These are phyloP conservation scores for Daedaleopsis nitida DNA, from an alignment of 768 basidiomycete genomes.

Conservation along the genomic window DNA sequence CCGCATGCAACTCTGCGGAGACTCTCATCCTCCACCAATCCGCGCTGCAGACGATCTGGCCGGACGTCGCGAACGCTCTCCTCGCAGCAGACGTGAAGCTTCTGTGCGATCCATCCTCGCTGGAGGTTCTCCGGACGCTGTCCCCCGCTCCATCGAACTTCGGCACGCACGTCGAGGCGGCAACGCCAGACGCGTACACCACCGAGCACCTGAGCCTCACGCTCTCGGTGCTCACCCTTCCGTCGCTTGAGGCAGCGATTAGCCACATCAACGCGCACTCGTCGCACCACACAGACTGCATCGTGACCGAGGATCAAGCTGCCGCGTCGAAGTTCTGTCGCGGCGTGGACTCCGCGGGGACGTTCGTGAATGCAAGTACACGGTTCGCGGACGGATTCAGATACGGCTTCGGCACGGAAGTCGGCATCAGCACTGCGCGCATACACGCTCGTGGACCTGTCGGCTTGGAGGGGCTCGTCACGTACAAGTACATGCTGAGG, in stretches of 20 bases:
- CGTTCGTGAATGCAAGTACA: constrained; percentile 93
- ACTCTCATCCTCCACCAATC: constrained; percentile 84
- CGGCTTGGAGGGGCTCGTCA: constrained; percentile 89
- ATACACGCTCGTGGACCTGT: constrained; percentile 98
- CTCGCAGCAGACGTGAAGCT: constrained; percentile 71
- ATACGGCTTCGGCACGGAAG: constrained; percentile 97
- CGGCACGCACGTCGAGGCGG: constrained; percentile 49
- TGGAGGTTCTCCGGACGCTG: constrained; percentile 53
- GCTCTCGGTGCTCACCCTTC: constrained; percentile 76
- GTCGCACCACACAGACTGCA: constrained; percentile 93
- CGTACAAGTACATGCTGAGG: constrained; percentile 93
- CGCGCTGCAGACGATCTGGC: constrained; percentile 77
- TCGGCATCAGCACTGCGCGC: constrained; percentile 95
- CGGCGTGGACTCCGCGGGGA: constrained; percentile 89
- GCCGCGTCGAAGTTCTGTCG: constrained; percentile 76
- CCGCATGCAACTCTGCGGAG: constrained; percentile 93
- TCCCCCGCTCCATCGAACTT: constrained; percentile 36
- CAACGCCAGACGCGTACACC: constrained; percentile 66
- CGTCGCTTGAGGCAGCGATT: constrained; percentile 75
- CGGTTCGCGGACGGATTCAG: constrained; percentile 96
- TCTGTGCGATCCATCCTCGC: constrained; percentile 72
- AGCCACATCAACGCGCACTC: constrained; percentile 90
- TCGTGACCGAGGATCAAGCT: constrained; percentile 78
- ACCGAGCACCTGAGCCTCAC: constrained; percentile 89
- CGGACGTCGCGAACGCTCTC: constrained; percentile 71